These are phyloP conservation scores for Ehretia macrophylla DNA, from an alignment of 257 asterid genomes.

Conservation along the genomic window DNA sequence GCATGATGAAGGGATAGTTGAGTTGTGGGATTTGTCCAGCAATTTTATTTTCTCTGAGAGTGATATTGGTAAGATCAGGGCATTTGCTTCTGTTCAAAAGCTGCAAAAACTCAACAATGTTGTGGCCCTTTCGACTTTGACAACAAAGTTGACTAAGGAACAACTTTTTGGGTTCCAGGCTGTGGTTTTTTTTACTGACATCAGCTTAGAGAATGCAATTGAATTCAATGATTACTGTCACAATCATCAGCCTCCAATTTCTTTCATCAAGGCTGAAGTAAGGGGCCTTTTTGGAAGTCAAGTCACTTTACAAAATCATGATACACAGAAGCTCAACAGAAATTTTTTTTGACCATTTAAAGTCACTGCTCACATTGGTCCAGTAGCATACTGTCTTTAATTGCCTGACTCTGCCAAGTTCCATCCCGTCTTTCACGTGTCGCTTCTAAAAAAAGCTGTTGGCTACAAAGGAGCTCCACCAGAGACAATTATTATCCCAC, in stretches of 20 bases:
- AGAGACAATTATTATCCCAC: too few relatives aligned
- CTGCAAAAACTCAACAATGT: constrained; percentile 91
- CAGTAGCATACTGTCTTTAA: too few relatives aligned
- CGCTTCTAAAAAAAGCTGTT: too few relatives aligned
- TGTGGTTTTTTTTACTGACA: constrained; percentile 81
- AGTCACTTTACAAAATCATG: too few relatives aligned
- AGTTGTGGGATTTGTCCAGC: constrained; percentile 88
- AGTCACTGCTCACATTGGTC: too few relatives aligned
- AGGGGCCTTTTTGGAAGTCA: constrained; percentile 87
- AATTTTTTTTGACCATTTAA: too few relatives aligned
- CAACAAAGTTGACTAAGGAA: constrained; percentile 62
- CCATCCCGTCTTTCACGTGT: too few relatives aligned
- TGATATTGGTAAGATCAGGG: constrained; percentile 87
- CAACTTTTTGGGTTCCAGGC: constrained; percentile 80
- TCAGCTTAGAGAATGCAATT: constrained; percentile 49
- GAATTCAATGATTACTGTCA: constrained; percentile 82
- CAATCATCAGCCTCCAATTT: constrained; percentile 82
- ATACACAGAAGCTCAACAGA: too few relatives aligned
- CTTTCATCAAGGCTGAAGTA: constrained; percentile 85
- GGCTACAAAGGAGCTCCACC: too few relatives aligned
- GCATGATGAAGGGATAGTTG: constrained; percentile 82
- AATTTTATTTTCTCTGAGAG: constrained; percentile 78
- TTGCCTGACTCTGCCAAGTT: too few relatives aligned
- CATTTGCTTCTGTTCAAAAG: constrained; percentile 79
- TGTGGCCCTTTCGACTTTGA: constrained; percentile 60